Evolutionary conservation across 2,329 filamentous ascomycete species (phyloP).

Genomic region (Alternaria rosae): DNA sequence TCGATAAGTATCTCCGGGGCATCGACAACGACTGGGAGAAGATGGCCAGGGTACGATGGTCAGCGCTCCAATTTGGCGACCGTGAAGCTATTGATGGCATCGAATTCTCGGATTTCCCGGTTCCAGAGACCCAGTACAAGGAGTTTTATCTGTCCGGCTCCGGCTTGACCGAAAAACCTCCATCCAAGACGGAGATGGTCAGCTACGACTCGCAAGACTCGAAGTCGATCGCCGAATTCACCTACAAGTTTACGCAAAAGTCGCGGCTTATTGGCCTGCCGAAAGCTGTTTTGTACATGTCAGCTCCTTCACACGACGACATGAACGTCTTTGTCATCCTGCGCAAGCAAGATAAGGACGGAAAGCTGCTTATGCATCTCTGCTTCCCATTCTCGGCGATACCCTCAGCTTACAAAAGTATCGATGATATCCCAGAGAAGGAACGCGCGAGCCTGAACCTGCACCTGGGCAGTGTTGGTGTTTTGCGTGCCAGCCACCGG

Average conservation of each 20-base stretch:
- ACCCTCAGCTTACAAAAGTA: conserved; percentile 31
- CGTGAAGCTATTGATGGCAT: conserved; percentile 26
- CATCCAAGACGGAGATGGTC: conserved; percentile 3
- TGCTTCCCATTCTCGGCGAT: conserved; percentile 51
- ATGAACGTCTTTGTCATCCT: conserved; percentile 55
- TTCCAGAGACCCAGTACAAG: conserved; percentile 23
- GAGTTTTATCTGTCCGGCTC: conserved; percentile 16
- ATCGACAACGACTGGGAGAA: conserved; percentile 57
- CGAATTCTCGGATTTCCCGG: conserved; percentile 22
- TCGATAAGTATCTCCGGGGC: conserved; percentile 56
- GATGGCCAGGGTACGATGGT: conserved; percentile 56
- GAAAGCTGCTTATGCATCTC: conserved; percentile 45
- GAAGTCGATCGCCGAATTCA: conserved; percentile 22
- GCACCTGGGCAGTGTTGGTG: conserved; percentile 54
- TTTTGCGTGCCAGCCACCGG: conserved; percentile 56
- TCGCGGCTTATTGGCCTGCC: conserved; percentile 56
- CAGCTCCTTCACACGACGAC: conserved; percentile 53
- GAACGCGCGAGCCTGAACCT: conserved; percentile 52
- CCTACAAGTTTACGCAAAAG: conserved; percentile 42
- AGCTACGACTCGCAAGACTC: conserved; percentile 27
- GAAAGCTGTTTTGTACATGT: conserved; percentile 59
- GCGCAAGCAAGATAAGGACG: conserved; percentile 54
- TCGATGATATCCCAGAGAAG: conserved; percentile 66
- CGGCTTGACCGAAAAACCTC: conserved; percentile 6
- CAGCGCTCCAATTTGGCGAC: conserved; percentile 43